A percentile compares a stretch with the other conserved stretches of the same genome.
phyloP scores from a whole-genome alignment of 1,139 yeast genomes.

The Scheffersomyces quercinus region DNA sequence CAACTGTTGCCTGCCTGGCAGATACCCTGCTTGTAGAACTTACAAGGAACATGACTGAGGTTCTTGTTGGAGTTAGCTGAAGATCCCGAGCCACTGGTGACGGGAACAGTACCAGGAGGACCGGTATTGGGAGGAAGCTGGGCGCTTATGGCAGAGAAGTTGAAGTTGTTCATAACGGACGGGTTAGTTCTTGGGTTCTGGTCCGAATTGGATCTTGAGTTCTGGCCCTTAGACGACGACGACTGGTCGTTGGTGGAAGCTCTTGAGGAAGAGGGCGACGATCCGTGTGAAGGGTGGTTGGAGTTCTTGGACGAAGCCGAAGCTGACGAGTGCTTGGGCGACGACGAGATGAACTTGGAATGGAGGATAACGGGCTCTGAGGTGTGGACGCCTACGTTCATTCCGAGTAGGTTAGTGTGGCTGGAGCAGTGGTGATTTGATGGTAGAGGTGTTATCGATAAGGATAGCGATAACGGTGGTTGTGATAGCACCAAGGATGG shows the following conservation, averaged over 20 bases:
- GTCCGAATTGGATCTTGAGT: slow-evolving; percentile 1
- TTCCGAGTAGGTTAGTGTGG: neutral
- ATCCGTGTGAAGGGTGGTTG: neutral
- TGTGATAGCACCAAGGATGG: too few relatives aligned
- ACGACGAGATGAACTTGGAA: neutral
- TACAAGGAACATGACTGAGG: slow-evolving; percentile 92
- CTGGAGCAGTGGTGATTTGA: too few relatives aligned
- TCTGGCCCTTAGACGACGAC: neutral
- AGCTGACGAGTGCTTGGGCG: neutral
- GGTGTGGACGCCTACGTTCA: neutral
- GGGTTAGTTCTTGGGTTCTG: slow-evolving; percentile 1
- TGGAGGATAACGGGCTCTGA: neutral
- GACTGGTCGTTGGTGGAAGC: neutral
- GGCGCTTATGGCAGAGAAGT: slow-evolving; percentile 7
- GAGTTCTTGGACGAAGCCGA: neutral
- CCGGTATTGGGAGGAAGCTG: slow-evolving; percentile 45
- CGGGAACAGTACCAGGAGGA: slow-evolving; percentile 36
- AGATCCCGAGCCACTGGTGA: slow-evolving; percentile 13
- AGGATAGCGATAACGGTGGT: too few relatives aligned
- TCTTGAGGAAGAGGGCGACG: neutral
- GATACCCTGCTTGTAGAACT: slow-evolving; percentile 84
- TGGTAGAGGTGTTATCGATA: neutral
- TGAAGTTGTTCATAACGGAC: slow-evolving; percentile 6
- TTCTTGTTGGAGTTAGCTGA: slow-evolving; percentile 31
- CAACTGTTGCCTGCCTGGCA: slow-evolving; percentile 94